Percentiles rank a stretch among this genome's conserved stretches.
phyloP scores from a whole-genome alignment of 768 basidiomycete species.

The Naganishia friedmannii region DNA sequence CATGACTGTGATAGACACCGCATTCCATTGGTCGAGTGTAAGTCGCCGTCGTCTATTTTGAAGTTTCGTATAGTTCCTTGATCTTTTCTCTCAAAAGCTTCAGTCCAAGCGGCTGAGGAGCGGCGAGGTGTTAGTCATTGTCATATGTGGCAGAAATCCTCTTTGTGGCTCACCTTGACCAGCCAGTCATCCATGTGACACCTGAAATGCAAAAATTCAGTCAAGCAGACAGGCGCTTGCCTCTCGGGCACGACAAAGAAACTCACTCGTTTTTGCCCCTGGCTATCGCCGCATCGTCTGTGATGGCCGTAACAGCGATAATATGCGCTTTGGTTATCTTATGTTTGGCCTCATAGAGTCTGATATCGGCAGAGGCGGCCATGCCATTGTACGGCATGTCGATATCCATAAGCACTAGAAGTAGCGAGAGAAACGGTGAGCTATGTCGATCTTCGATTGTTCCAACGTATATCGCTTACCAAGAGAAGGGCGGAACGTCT shows the following conservation, averaged over 20 bases:
- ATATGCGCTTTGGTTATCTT: constrained; percentile 32
- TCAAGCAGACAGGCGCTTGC: too few relatives aligned
- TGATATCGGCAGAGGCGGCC: constrained; percentile 44
- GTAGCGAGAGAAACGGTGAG: background rate
- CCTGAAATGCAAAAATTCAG: background rate
- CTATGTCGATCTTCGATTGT: background rate
- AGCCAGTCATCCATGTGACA: constrained; percentile 18
- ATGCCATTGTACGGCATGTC: constrained; percentile 50
- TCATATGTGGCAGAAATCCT: background rate
- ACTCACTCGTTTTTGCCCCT: constrained; percentile 21
- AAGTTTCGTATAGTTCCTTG: constrained; percentile 5
- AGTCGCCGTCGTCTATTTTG: background rate
- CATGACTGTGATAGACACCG: background rate
- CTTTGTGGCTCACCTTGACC: background rate
- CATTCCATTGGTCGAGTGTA: background rate
- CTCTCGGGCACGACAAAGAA: background rate
- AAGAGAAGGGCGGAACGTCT: constrained; percentile 11
- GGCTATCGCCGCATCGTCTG: constrained; percentile 12
- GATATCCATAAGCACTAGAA: constrained; percentile 42
- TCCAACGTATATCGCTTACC: background rate
- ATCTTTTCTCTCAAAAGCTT: constrained; percentile 20
- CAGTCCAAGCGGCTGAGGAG: background rate
- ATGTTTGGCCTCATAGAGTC: constrained; percentile 37
- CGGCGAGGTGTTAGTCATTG: background rate
- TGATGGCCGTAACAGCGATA: constrained; percentile 44